Conservation (phyloP, 2,329 filamentous ascomycete species). For the Periglandula ipomoeae region DNA sequence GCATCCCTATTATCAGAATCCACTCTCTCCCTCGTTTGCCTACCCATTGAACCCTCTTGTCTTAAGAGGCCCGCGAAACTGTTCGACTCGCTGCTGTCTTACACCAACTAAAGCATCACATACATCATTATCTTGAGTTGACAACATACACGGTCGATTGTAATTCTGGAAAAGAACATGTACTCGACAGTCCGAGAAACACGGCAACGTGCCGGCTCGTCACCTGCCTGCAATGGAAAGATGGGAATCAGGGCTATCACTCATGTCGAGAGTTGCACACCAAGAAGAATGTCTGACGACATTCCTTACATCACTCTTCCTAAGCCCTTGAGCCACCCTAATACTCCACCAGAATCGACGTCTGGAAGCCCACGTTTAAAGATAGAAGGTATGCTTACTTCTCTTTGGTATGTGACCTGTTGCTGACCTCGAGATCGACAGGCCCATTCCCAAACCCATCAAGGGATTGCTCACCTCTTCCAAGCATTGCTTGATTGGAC, state of each 20-base stretch:
- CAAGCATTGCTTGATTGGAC: constrained; percentile 12
- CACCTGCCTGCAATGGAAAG: constrained; percentile 10
- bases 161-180: constrained; percentile 5
- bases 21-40: constrained; percentile 15
- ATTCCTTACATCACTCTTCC: constrained; percentile 12
- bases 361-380: constrained; percentile 26
- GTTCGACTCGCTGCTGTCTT: neutral
- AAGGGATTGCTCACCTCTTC: constrained; percentile 18
- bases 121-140: neutral
- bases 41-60: neutral
- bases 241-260: constrained; percentile 15
- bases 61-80: constrained; percentile 1
- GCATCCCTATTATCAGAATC: constrained; percentile 14
- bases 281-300: constrained; percentile 15
- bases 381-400: constrained; percentile 19
- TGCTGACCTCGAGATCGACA: neutral
- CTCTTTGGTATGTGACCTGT: constrained; percentile 1
- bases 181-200: constrained; percentile 9
- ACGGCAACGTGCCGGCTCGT: constrained; percentile 10
- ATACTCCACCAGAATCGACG: constrained; percentile 23
- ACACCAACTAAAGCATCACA: constrained; percentile 1
- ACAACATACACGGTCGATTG: neutral
- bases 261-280: constrained; percentile 10
- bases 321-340: constrained; percentile 14
- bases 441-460: constrained; percentile 14